phyloP scores from a whole-genome alignment of 257 asterid genomes.

The Capsicum baccatum region DNA sequence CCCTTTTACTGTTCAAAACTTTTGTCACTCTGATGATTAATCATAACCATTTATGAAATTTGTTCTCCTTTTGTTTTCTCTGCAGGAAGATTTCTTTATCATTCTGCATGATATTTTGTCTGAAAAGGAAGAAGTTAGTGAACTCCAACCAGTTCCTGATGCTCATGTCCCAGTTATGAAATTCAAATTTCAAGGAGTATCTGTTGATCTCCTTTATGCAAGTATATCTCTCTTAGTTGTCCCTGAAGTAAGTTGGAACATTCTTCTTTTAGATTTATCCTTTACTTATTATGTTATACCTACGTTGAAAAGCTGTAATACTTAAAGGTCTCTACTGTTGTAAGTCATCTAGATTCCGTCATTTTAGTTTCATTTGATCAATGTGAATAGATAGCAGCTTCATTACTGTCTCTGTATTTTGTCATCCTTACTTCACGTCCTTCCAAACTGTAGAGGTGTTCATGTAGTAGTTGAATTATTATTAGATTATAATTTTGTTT shows the following conservation, averaged over 20 bases:
- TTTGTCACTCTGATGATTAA: neutral
- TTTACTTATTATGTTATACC: neutral
- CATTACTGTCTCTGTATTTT: neutral
- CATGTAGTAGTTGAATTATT: neutral
- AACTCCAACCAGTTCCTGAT: constrained; percentile 50
- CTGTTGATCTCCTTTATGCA: constrained; percentile 50
- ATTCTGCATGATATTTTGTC: constrained; percentile 45
- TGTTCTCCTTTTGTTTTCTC: neutral
- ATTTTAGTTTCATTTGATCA: neutral
- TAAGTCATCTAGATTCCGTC: neutral
- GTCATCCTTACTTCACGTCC: neutral
- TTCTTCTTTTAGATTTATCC: constrained; percentile 14
- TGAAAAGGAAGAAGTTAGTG: constrained; percentile 47
- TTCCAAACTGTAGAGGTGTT: neutral
- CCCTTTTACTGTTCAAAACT: constrained; percentile 15
- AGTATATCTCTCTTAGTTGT: constrained; percentile 44
- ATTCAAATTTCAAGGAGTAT: constrained; percentile 46
- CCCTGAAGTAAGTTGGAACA: constrained; percentile 44
- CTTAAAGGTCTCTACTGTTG: too few relatives aligned
- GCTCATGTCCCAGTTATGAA: constrained; percentile 51
- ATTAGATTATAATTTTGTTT: neutral
- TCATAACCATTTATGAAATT: neutral
- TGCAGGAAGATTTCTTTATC: constrained; percentile 52
- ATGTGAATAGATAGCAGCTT: constrained; percentile 2
- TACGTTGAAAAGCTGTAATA: neutral